Conservation (phyloP, 257 asterid genomes). For the Solanum neorickii region DNA sequence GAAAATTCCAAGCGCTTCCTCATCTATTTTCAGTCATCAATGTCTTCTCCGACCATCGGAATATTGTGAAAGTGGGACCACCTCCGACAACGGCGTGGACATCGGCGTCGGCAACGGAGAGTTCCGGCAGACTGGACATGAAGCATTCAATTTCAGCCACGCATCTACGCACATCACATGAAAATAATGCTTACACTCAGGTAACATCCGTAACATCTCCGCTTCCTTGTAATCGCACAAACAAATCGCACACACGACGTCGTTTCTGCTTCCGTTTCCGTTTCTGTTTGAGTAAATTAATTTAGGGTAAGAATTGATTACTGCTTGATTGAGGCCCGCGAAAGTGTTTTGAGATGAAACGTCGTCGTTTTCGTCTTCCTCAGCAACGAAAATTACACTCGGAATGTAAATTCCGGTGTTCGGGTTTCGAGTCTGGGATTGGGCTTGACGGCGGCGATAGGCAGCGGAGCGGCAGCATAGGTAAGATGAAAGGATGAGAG, state of each 20-base stretch:
- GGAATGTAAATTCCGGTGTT: constrained; percentile 51
- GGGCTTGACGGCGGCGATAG: constrained; percentile 26
- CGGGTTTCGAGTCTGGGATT: neutral
- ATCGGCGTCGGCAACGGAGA: constrained; percentile 89
- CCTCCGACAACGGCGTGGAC: constrained; percentile 75
- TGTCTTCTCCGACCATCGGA: constrained; percentile 56
- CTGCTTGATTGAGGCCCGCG: constrained; percentile 58
- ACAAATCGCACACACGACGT: constrained; percentile 65
- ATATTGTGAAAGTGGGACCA: constrained; percentile 61
- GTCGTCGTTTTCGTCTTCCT: constrained; percentile 40
- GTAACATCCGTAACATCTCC: constrained; percentile 82
- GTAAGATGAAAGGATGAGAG: constrained; percentile 62
- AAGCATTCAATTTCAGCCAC: constrained; percentile 78
- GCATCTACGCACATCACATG: constrained; percentile 78
- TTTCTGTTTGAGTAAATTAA: constrained; percentile 33
- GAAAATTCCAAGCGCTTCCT: too few relatives aligned
- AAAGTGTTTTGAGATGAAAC: constrained; percentile 25
- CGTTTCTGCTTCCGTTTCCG: constrained; percentile 15
- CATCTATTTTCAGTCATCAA: neutral
- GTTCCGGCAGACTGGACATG: constrained; percentile 78
- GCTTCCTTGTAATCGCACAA: constrained; percentile 66
- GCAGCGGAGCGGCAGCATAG: constrained; percentile 45
- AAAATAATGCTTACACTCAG: constrained; percentile 75
- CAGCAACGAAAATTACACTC: constrained; percentile 58
- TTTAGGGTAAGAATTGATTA: constrained; percentile 73